phyloP scores from a whole-genome alignment of 164 flowering plant species.

The Stephania japonica region DNA sequence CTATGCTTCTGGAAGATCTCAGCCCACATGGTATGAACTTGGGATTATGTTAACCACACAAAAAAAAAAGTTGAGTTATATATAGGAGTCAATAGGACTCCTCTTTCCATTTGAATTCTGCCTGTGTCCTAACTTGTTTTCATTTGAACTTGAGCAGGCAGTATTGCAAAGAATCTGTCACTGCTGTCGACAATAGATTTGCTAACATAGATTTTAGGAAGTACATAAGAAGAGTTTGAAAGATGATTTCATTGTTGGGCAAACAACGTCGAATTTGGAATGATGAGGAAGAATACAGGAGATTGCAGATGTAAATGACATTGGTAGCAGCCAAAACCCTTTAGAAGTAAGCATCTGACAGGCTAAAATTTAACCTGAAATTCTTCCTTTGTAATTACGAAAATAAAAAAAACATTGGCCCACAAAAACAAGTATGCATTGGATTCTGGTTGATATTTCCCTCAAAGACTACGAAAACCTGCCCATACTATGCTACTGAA shows the following conservation, averaged over 20 bases:
- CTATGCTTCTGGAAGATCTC: neutral
- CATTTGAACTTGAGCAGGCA: neutral
- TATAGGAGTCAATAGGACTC: neutral
- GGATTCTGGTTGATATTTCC: too few relatives aligned
- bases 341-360: neutral
- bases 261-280: neutral
- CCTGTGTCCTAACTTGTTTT: neutral
- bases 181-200: neutral
- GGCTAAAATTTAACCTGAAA: neutral
- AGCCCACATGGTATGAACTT: conserved; percentile 8
- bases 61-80: too few relatives aligned
- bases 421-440: too few relatives aligned
- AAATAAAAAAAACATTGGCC: too few relatives aligned
- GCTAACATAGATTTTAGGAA: neutral
- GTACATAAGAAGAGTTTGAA: neutral
- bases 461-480: too few relatives aligned
- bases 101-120: neutral
- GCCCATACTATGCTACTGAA: too few relatives aligned
- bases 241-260: neutral
- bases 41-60: too few relatives aligned
- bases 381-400: neutral
- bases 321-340: neutral
- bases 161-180: neutral
- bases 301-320: neutral
- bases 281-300: neutral